phyloP scores from a whole-genome alignment of 164 flowering plant genomes.

The Chimonanthus salicifolius region DNA sequence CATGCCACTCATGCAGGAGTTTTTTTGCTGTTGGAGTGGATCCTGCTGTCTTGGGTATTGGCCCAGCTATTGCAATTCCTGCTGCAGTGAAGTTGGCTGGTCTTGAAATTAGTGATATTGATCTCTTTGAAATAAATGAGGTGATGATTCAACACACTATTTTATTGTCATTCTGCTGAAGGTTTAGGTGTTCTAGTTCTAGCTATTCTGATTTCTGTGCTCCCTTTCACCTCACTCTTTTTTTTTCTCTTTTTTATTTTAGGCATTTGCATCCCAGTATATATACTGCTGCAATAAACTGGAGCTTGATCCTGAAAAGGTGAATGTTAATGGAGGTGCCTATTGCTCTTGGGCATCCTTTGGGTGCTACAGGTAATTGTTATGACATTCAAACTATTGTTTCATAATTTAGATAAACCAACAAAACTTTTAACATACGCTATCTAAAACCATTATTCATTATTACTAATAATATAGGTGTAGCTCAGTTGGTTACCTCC shows the following conservation, averaged over 20 bases:
- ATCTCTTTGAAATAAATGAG: conserved; percentile 98
- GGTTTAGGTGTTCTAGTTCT: background rate
- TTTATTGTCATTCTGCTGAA: background rate
- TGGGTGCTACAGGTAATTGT: conserved; percentile 90
- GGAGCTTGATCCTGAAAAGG: conserved; percentile 80
- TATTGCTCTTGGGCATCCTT: conserved; percentile 92
- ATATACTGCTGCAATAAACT: conserved; percentile 82
- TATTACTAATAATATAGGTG: no score
- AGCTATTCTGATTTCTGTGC: background rate
- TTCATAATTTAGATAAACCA: background rate
- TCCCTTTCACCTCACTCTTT: background rate
- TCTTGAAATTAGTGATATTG: conserved; percentile 77
- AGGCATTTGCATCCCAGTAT: conserved; percentile 98
- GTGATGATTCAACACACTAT: conserved; percentile 22
- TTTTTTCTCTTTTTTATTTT: background rate
- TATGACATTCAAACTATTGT: background rate
- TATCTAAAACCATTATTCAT: no score
- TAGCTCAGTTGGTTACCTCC: no score
- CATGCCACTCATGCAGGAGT: conserved; percentile 40
- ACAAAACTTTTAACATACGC: no score
- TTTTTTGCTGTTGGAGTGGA: conserved; percentile 97
- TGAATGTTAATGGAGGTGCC: conserved; percentile 99
- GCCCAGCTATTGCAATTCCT: conserved; percentile 97
- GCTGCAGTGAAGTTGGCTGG: conserved; percentile 95
- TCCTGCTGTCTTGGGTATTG: conserved; percentile 93